Base-by-base conservation (phyloP, 2,329 filamentous ascomycete genomes). In the Fusarium beomiforme region DNA sequence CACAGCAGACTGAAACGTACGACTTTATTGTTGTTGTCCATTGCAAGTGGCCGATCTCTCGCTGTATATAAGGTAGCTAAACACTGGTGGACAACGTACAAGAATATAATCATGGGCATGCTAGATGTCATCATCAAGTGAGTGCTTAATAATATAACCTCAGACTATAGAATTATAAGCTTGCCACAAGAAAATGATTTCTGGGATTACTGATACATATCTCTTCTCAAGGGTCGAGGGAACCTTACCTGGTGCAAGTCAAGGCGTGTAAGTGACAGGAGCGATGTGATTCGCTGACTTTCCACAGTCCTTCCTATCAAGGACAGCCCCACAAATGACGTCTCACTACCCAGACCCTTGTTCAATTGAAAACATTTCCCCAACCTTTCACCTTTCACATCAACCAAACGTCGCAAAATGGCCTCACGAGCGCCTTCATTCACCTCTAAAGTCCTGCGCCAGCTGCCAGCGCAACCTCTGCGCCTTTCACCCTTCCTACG, bases 401-500 rank as follows among this genome's bases (percentile, higher is more conserved):
- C 26, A 41, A 26, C 24, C 51, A 37, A 63, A 49, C 14, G 31
- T 17, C 37, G 19, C 54, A 62, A 57, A 62, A 81, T 81, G 80
- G 76, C 79, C 21, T 75, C 78, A 26, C 75, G 72, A 70, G 55
- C 76, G 53, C 60, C 65, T 5, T 47, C 71, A 23, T 12, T 76
- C 31, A 46, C 64, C 24, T 73, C 66, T 21, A 59, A 61, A 14
- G 58, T 75, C 14, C 26, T 74, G 50, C 72, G 67, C 57, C 71
- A 70, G 34, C 58, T 76, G 26, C 70, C 59, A 42, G 21, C 43
- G 17, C 71, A 69, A 39, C 47, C 59, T 9, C 72, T 59, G 21
- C 74, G 62, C 70, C 43, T 65, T 50, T 33, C 63, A n/a, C 46
- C 67, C 31, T 67, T 69, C 36, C 54, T 71, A 9, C 68, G 58